Evolutionary conservation across 192 early-diverging fungal genomes (phyloP), one percentile per base, ranked within the genome.

Genomic region (Hyaloraphidium curvatum): DNA sequence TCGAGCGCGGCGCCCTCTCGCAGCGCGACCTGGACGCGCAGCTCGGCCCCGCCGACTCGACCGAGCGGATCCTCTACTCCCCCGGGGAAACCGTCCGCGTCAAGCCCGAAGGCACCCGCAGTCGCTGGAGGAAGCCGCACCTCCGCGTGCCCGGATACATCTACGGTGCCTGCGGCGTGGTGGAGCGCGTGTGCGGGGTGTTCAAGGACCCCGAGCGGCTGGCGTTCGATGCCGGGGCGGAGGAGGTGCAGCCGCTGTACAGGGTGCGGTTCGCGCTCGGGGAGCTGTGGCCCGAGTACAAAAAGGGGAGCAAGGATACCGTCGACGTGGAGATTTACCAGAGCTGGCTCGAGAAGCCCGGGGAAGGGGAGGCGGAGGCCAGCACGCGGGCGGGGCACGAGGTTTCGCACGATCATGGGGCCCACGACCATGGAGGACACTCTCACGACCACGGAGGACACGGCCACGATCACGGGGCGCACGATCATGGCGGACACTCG

Each of bases 71-170:
- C n/a, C n/a, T n/a, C n/a, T n/a, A n/a, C n/a, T n/a, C n/a, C n/a
- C n/a, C n/a, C n/a, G n/a, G n/a, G n/a, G n/a, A n/a, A n/a, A n/a
- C n/a, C n/a, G n/a, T n/a, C n/a, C 43, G 43, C 11, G 43, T 48
- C 7, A 48, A 48, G 19, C 43, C 43, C 7, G 43, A 48, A 25
- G 17, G 25, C 7, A 48, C 43, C 9, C 14, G 25, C 7, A 22
- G 17, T 9, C 5, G 43, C 7, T 48, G 43, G 43, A 11, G 43
- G 19, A 48, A 48, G 25, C 43, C 43, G 9, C 43, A 48, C 23
- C 43, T 48, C 17, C 11, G 43, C 14, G 43, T 48, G 43, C 43
- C 43, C 14, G 43, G 43, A 7, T 48, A 48, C 43, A 48, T 48
- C 43, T 48, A 48, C 43, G 5, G 4, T 4, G 43, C 43, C 7